These are phyloP conservation scores for Oryza officinalis DNA, from an alignment of 176 grass and related monocot species.

Conservation along the genomic window DNA sequence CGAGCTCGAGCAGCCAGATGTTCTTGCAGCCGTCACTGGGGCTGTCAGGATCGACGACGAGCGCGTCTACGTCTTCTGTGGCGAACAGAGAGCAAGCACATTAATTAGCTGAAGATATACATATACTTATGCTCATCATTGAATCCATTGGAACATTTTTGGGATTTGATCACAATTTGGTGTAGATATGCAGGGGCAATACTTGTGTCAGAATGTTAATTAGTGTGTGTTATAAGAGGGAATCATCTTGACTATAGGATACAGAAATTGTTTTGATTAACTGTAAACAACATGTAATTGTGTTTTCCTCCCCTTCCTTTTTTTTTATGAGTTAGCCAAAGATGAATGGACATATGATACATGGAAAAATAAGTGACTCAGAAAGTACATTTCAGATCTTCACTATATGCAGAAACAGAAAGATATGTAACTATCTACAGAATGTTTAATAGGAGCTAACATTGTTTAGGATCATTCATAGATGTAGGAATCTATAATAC, in stretches of 20 bases:
- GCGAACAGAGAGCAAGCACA: conserved; percentile 49
- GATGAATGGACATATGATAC: neutral
- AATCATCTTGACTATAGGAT: conserved; percentile 31
- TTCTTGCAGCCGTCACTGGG: conserved; percentile 50
- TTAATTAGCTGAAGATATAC: neutral
- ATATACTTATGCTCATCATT: neutral
- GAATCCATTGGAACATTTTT: neutral
- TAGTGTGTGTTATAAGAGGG: neutral
- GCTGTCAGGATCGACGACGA: conserved; percentile 46
- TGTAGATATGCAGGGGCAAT: conserved; percentile 17
- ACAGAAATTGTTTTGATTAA: conserved; percentile 23
- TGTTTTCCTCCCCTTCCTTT: neutral
- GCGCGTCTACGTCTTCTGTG: conserved; percentile 51
- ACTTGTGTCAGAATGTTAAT: neutral
- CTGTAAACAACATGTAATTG: conserved; percentile 10
- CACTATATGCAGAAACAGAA: neutral
- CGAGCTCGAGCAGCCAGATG: conserved; percentile 36
- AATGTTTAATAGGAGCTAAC: neutral
- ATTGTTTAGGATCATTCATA: neutral
- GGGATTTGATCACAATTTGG: conserved; percentile 29
- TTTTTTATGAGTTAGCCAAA: neutral
- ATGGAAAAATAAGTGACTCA: neutral
- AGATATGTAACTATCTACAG: neutral
- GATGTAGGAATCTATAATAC: neutral
- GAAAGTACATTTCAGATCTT: neutral